These are phyloP conservation scores for Agrostemma githago DNA, from an alignment of 148 eudicot genomes.

Conservation along the genomic window DNA sequence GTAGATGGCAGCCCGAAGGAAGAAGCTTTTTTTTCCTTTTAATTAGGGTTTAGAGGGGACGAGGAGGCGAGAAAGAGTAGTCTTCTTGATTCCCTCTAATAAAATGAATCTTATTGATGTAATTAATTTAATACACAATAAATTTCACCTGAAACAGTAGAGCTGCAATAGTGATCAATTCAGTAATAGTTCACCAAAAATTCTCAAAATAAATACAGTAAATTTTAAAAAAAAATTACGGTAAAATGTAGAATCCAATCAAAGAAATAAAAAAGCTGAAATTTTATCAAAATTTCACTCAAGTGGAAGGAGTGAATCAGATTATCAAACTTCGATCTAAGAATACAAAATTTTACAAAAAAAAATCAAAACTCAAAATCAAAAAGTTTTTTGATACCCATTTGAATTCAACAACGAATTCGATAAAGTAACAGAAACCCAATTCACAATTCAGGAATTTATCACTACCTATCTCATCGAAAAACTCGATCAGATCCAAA, in stretches of 20 bases:
- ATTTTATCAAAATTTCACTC: neutral
- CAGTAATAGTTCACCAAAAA: neutral
- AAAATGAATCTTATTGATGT: too few species aligned
- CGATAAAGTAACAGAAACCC: conserved; percentile 7
- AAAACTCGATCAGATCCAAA: conserved; percentile 20
- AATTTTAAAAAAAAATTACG: neutral
- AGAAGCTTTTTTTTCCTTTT: too few species aligned
- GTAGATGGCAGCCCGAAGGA: too few species aligned
- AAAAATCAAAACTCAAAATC: neutral
- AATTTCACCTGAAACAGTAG: conserved; percentile 27
- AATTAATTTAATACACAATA: neutral
- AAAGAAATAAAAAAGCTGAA: neutral
- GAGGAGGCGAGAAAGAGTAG: too few species aligned
- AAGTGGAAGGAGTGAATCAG: neutral
- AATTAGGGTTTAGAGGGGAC: too few species aligned
- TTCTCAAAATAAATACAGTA: neutral
- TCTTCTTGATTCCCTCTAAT: too few species aligned
- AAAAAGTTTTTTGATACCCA: neutral
- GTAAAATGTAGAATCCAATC: neutral
- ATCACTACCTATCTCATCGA: conserved; percentile 9
- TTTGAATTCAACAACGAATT: conserved; percentile 2
- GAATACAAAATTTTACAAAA: neutral
- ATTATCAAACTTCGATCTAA: neutral
- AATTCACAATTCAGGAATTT: conserved; percentile 5
- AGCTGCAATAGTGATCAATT: conserved; percentile 17